Evolutionary conservation across 257 asterid genomes (phyloP).

Genomic region (Penstemon barbatus): DNA sequence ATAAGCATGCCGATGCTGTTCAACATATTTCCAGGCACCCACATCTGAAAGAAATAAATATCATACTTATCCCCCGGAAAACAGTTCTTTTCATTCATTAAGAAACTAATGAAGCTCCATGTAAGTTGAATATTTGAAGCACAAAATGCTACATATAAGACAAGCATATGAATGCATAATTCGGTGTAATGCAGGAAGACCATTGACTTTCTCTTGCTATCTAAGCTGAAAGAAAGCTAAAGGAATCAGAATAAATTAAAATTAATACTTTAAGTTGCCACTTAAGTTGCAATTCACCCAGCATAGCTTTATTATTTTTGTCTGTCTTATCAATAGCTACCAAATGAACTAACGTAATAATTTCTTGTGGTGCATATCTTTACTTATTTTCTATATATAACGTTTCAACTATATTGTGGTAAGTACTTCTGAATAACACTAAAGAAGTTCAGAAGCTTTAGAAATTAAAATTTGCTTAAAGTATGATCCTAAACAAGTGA

Average conservation of each 20-base stretch:
- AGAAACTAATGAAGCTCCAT: conserved; percentile 15
- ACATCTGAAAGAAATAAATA: conserved; percentile 54
- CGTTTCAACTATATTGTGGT: background rate
- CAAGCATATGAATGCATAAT: conserved; percentile 5
- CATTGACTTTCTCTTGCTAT: background rate
- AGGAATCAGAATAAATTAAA: background rate
- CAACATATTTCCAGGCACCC: conserved; percentile 89
- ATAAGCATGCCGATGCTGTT: conserved; percentile 89
- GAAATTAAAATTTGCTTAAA: conserved; percentile 11
- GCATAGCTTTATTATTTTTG: too few species aligned
- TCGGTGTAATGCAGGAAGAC: conserved; percentile 7
- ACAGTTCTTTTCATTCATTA: conserved; percentile 8
- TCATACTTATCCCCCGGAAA: conserved; percentile 30
- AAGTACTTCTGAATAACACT: background rate
- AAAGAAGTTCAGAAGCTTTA: conserved; percentile 9
- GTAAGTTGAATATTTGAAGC: background rate
- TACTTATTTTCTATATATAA: background rate
- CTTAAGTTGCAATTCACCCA: background rate
- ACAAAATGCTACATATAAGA: background rate
- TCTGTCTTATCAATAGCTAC: too few species aligned
- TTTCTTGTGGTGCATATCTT: background rate
- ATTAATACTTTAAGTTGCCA: background rate
- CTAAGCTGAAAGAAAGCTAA: background rate
- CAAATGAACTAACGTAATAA: background rate
- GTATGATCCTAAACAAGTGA: conserved; percentile 14